Conservation (phyloP, 805 yeast genomes). For the Lipomyces orientalis region DNA sequence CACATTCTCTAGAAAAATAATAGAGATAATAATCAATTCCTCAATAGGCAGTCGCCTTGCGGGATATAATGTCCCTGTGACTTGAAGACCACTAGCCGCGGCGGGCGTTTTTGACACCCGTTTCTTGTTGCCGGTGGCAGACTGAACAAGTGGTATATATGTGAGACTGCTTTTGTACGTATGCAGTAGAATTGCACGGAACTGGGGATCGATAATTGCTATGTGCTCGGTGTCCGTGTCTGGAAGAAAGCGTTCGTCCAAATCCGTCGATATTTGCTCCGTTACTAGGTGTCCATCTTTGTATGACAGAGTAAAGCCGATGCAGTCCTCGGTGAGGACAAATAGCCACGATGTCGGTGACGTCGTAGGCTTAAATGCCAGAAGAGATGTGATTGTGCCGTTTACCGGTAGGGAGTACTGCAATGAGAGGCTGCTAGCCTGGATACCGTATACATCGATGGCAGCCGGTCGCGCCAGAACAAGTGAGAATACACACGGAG, state of each 20-base stretch:
- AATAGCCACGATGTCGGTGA: slow-evolving; percentile 31
- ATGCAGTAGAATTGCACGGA: slow-evolving; percentile 29
- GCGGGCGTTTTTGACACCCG: slow-evolving; percentile 12
- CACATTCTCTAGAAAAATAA: slow-evolving; percentile 22
- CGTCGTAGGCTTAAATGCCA: slow-evolving; percentile 24
- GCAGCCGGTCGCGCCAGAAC: slow-evolving; percentile 34
- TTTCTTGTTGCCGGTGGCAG: slow-evolving; percentile 5
- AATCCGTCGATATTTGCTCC: slow-evolving; percentile 21
- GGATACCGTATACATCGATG: slow-evolving; percentile 27
- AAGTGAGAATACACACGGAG: slow-evolving; percentile 20
- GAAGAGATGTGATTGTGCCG: slow-evolving; percentile 26
- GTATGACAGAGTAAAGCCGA: slow-evolving; percentile 23
- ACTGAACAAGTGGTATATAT: slow-evolving; percentile 27
- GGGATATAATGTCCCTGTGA: slow-evolving; percentile 19
- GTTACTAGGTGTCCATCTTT: slow-evolving; percentile 22
- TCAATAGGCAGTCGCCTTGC: slow-evolving; percentile 32
- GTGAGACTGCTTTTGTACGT: slow-evolving; percentile 26
- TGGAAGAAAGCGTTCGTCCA: slow-evolving; percentile 30
- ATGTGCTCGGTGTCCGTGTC: slow-evolving; percentile 32
- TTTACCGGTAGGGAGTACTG: slow-evolving; percentile 26
- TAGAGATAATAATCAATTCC: slow-evolving; percentile 25
- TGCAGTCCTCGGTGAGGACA: slow-evolving; percentile 30
- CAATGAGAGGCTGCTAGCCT: slow-evolving; percentile 24
- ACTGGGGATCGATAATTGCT: slow-evolving; percentile 28
- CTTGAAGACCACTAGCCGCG: not conserved